Evolutionary conservation across 208 protist genomes (phyloP).

Genomic region (Leishmania aethiopica): DNA sequence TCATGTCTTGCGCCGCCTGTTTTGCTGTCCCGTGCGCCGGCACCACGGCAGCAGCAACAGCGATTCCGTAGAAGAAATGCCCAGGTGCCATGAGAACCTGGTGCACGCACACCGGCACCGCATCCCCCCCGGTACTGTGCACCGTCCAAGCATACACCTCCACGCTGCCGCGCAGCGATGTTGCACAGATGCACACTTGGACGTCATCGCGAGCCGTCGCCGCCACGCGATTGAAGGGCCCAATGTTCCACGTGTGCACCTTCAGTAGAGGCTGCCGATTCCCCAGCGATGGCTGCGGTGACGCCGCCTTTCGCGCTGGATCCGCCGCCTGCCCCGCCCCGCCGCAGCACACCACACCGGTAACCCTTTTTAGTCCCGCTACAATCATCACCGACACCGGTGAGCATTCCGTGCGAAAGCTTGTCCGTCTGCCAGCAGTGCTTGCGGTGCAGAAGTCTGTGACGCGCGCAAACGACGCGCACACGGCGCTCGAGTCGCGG

Average conservation of each 20-base stretch:
- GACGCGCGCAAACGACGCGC: slow-evolving; percentile 7
- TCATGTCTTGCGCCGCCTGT: background rate
- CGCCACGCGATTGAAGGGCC: slow-evolving; percentile 16
- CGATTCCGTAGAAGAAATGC: slow-evolving; percentile 21
- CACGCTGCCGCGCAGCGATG: slow-evolving; percentile 13
- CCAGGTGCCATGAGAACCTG: slow-evolving; percentile 18
- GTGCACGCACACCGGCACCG: slow-evolving; percentile 25
- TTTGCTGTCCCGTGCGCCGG: background rate
- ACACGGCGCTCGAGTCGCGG: background rate
- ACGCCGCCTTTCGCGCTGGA: background rate
- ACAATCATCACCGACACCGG: slow-evolving; percentile 14
- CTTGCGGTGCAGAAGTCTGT: slow-evolving; percentile 19
- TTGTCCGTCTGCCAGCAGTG: background rate
- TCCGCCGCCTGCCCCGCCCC: background rate
- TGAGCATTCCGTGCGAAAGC: background rate
- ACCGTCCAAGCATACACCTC: slow-evolving; percentile 30
- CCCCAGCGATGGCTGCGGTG: background rate
- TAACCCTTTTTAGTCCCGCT: slow-evolving; percentile 12
- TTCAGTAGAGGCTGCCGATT: background rate
- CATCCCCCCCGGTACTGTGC: background rate
- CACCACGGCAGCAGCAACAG: background rate
- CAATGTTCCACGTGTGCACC: slow-evolving; percentile 26
- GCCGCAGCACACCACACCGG: slow-evolving; percentile 7
- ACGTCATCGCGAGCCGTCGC: background rate
- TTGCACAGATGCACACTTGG: slow-evolving; percentile 18